Evolutionary conservation across 495 filamentous ascomycete species (phyloP), one percentile per base, ranked within the genome.

Genomic region (Acidomyces sp.): DNA sequence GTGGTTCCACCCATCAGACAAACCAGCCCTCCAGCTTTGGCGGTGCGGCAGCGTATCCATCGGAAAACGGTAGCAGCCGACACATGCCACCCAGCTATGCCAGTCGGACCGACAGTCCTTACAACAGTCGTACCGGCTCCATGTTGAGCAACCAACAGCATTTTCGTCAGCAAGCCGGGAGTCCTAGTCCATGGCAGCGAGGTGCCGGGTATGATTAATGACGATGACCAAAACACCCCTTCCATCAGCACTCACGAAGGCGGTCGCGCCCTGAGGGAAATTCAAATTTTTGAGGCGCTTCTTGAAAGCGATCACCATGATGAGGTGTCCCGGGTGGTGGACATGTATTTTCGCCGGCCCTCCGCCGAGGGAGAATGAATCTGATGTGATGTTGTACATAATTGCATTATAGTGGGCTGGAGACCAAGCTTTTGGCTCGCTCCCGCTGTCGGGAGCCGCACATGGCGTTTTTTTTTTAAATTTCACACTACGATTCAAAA

Each of bases 161-260:
- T 15, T 29, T n/a, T 34, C 43, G 34, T 4, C 11, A 25, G 5
- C 37, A 51, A 18, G 29, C 15, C 17, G 48, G 31, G 23, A 43
- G 22, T 35, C 43, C 48, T 12, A 78, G 74, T 61, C 72, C 75
- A 15, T 80, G 75, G 75, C 74, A 80, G 56, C 56, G 75, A 46
- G 75, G 75, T 24, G 75, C 75, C 19, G 75, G 75, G 23, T 80
- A 78, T 48, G 74, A 78, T 11, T 52, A 36, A 10, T 32, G 15
- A 25, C 36, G 4, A 5, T 26, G n/a, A 22, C 15, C n/a, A n/a
- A 3, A 12, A 37, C 19, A 5, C 19, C 19, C 18, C 36, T 11
- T 11, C 36, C 10, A 9, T 9, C 11, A 16, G 16, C 6, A 5
- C 15, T 24, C 16, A 17, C 16, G 31, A 34, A 6, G 34, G 5